A percentile compares a stretch with the other conserved stretches of the same genome.
These are phyloP conservation scores for Colletotrichum melonis DNA, from an alignment of 2,329 filamentous ascomycete genomes.

Conservation along the genomic window DNA sequence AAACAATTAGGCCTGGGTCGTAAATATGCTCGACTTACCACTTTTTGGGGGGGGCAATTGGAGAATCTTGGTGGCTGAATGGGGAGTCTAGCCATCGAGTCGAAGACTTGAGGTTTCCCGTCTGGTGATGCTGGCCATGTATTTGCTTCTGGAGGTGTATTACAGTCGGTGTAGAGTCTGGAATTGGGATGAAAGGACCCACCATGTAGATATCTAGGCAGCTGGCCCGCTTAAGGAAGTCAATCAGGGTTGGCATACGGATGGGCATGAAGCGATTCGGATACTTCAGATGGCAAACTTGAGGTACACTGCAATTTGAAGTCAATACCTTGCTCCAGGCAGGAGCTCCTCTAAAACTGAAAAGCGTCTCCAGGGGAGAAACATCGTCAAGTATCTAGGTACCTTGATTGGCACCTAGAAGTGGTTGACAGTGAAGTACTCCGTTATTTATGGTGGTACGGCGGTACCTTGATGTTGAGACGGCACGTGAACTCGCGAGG, in stretches of 20 bases:
- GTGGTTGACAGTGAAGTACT: neutral
- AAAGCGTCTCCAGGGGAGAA: neutral
- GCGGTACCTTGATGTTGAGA: neutral
- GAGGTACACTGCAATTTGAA: neutral
- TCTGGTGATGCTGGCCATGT: neutral
- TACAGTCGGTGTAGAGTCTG: neutral
- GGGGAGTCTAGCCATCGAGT: neutral
- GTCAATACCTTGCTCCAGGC: neutral
- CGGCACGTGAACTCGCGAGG: constrained; percentile 29
- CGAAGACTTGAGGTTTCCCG: neutral
- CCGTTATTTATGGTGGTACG: too few relatives aligned
- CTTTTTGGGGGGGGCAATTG: neutral
- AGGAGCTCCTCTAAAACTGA: neutral
- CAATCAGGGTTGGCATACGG: neutral
- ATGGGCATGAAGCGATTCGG: neutral
- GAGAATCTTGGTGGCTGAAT: neutral
- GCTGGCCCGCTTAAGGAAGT: neutral
- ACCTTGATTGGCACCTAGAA: neutral
- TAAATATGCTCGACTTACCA: neutral
- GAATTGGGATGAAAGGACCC: neutral
- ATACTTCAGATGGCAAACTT: neutral
- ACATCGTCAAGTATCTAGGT: neutral
- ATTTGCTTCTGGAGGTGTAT: neutral
- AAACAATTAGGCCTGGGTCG: neutral
- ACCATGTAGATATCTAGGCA: neutral